Conservation (phyloP, 192 early-diverging fungal genomes). For the Coemansia sp. region DNA sequence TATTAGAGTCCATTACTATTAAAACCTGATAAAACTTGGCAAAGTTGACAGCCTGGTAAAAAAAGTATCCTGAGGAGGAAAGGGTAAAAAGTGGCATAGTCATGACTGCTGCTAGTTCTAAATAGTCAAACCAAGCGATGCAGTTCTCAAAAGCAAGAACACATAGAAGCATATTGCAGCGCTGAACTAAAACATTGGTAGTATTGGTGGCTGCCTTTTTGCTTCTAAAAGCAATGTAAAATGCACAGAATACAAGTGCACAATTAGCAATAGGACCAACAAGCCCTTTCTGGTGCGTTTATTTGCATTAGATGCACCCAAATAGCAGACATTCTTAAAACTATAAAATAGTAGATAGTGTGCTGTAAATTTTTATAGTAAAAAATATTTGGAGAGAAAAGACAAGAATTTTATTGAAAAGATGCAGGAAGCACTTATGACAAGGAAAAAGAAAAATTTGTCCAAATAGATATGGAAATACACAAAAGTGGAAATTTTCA, state of each 20-base stretch:
- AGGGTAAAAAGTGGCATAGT: slow-evolving; percentile 4
- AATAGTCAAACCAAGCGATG: neutral
- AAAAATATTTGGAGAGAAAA: too few species aligned
- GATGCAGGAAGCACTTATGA: too few species aligned
- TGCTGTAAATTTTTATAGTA: too few species aligned
- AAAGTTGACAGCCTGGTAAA: slow-evolving; percentile 13
- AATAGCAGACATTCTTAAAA: too few species aligned
- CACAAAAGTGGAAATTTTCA: too few species aligned
- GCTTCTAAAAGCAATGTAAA: neutral
- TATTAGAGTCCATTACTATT: neutral
- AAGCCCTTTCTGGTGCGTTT: too few species aligned
- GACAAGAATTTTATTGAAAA: too few species aligned
- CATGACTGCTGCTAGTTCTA: neutral
- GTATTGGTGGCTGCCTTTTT: neutral
- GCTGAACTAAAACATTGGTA: neutral
- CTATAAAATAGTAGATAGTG: too few species aligned
- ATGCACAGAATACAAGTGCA: neutral
- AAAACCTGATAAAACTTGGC: slow-evolving; percentile 13
- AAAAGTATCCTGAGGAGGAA: neutral
- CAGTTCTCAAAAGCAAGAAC: neutral
- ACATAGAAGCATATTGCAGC: slow-evolving; percentile 1
- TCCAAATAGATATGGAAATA: too few species aligned
- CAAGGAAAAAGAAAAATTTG: too few species aligned
- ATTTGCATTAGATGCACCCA: too few species aligned
- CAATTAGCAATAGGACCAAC: neutral